Base-by-base conservation (phyloP, 2,329 filamentous ascomycete genomes). In the Anisogramma anomala region DNA sequence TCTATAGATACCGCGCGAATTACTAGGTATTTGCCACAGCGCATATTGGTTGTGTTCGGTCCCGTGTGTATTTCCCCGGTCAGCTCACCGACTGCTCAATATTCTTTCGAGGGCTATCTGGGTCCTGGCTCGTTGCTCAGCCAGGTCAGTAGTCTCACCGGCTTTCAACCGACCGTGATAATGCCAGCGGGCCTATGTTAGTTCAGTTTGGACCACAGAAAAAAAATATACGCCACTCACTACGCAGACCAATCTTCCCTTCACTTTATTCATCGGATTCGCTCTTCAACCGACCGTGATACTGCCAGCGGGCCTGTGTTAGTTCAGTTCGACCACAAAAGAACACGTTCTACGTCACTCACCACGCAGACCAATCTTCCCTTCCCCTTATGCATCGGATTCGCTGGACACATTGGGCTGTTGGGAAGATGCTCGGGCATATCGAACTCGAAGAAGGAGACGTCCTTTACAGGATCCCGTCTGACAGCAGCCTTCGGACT, bases 341-440 rank as follows among this genome's bases (percentile, higher is more conserved):
- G 1, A 6, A n/a, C n/a, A n/a, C n/a, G n/a, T n/a, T n/a, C n/a
- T n/a, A n/a, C n/a, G n/a, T n/a, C n/a, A 51, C 54, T 50, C 37
- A 55, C 53, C 30, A 73, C 67, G 41, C 70, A 74, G 3, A 72
- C 45, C 0, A 66, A 68, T 5, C 58, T 64, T 4, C 69, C 67
- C n/a, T 63, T 59, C 11, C 62, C 62, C 39, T 52, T 51, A 41
- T 69, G 63, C 30, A 58, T 64, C 32, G 54, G 53, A 51, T 72
- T 70, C 7, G 67, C 55, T 2, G 70, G 70, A 41, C 70, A 74
- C 57, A 71, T 62, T 13, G 68, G 68, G 49, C 69, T 72, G 42
- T 47, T 66, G 23, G 68, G 66, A 6, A 70, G 54, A 46, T 74
- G 70, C 46, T 72, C 67, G 2, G 68, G 67, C 9, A 72, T 47